Evolutionary conservation across 768 basidiomycete species (phyloP), one percentile per base, ranked within the genome.

Genomic region (Mycena chlorophos): DNA sequence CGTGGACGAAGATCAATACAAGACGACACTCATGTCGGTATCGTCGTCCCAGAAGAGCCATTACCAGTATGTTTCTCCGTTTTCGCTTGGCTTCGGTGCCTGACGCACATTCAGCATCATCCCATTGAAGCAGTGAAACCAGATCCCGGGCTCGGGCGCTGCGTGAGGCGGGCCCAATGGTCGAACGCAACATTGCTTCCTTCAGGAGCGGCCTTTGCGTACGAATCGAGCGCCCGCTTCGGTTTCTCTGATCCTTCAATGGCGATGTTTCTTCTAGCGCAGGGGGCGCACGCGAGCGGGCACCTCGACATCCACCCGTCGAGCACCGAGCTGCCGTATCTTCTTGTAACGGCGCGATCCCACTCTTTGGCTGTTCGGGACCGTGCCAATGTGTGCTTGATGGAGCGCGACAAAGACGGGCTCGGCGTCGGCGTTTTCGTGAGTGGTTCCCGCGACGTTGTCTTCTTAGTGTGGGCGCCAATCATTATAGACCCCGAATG

Each of bases 381-480:
- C 20, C 60, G 43, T 6, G 65, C 64, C 19, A 57, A 62, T 26
- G 67, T 75, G 30, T 75, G 73, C 43, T 63, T 39, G 40, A 55
- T 70, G 48, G 63, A 68, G 48, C 67, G 63, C 39, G 53, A 51
- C 13, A 27, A 34, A 26, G 27, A 68, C 39, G 71, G 73, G 5
- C 56, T 69, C 31, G 75, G 73, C 8, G 34, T 64, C 39, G 63
- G 63, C 14, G 66, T 75, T 20, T 66, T 73, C 38, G 74, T 75
- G 52, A 34, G 68, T 52, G 19, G 26, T 38, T 49, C n/a, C 31
- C 30, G 3, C n/a, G 38, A n/a, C n/a, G 3, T 25, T 27, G 6
- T 29, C 29, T 46, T 47, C 2, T 17, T 38, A 17, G 16, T 16
- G 20, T 40, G 45, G 47, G 1, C 40, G 19, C 31, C 26, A 10